Base-by-base conservation (phyloP, 2,329 filamentous ascomycete genomes). In the Colletotrichum viniferum region DNA sequence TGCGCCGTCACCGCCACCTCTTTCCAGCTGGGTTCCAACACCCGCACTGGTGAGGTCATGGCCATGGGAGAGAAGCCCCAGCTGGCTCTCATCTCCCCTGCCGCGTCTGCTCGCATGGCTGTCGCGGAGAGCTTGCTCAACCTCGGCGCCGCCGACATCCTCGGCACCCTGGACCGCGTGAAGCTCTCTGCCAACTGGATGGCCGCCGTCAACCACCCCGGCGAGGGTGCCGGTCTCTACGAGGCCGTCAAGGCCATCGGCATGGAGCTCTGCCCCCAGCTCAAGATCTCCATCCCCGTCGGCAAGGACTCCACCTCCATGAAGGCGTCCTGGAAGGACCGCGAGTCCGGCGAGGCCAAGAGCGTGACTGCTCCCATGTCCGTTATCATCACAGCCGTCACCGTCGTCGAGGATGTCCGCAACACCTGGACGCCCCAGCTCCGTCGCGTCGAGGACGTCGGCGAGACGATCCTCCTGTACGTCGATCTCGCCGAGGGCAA, bases 251-350 rank as follows among this genome's bases (percentile, higher is more conserved):
- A 98, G 82, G 96, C 96, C 12, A 96, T 98, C 73, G 96, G 96
- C 64, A 94, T 98, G 91, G 94, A 98, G 63, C 88, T 99, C 10
- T 99, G 97, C 85, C 96, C 96, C 3, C 90, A 94, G 79, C 89
- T 98, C n/a, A 95, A 95, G 38, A 92, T 99, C 76, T 95, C 94
- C 73, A 98, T 99, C 75, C 97, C 97, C 5, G 97, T 98, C 10
- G 97, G 97, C 71, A 98, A 99, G 86, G 97, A 99, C 84, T 98
- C 96, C 0, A 98, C 97, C 85, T 98, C 96, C 4, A 98, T 99
- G 97, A 98, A 98, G 88, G 96, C 97, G 81, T 95, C 95, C 71
- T 98, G 97, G 97, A 94, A 92, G 81, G 94, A 96, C 78, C 87
- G 88, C 76, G 87, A 90, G 72, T 91, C 88, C 34, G 90, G 91